These are phyloP conservation scores for Colletotrichum echinochloae DNA, from an alignment of 2,329 filamentous ascomycete genomes.

Conservation along the genomic window DNA sequence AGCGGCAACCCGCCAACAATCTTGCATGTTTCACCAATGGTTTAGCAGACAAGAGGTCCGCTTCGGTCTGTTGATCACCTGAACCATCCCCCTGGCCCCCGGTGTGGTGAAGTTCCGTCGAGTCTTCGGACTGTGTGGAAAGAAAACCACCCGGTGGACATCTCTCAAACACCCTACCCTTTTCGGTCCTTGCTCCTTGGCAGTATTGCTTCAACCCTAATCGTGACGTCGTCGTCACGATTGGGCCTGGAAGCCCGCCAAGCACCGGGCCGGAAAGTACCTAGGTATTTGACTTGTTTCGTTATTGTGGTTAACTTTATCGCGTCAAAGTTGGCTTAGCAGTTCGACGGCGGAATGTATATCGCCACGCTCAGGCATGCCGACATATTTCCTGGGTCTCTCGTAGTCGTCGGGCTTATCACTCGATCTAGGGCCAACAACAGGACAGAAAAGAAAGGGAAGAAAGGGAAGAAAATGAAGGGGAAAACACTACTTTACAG, in stretches of 20 bases:
- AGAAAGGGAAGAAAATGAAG: too few relatives aligned
- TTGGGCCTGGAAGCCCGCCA: not conserved
- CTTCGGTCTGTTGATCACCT: not conserved
- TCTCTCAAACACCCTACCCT: not conserved
- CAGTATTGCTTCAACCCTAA: not conserved
- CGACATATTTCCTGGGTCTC: not conserved
- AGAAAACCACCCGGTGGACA: constrained; percentile 12
- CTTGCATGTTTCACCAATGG: too few relatives aligned
- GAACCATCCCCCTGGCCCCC: constrained; percentile 8
- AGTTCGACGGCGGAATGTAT: not conserved
- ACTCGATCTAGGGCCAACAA: not conserved
- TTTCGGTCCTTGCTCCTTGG: not conserved
- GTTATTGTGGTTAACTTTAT: not conserved
- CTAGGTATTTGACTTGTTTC: constrained; percentile 10
- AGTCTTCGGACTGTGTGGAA: not conserved
- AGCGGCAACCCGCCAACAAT: not conserved
- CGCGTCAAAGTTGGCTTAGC: not conserved
- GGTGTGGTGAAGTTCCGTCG: constrained; percentile 5
- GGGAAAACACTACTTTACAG: too few relatives aligned
- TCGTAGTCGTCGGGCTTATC: not conserved
- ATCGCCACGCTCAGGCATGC: constrained; percentile 8
- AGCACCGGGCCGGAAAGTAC: not conserved
- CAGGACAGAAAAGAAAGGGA: too few relatives aligned
- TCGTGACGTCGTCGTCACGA: not conserved
- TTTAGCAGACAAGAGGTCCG: not conserved